These are phyloP conservation scores for Fragilaria crotonensis DNA, from an alignment of 108 stramenopile genomes.

Conservation along the genomic window DNA sequence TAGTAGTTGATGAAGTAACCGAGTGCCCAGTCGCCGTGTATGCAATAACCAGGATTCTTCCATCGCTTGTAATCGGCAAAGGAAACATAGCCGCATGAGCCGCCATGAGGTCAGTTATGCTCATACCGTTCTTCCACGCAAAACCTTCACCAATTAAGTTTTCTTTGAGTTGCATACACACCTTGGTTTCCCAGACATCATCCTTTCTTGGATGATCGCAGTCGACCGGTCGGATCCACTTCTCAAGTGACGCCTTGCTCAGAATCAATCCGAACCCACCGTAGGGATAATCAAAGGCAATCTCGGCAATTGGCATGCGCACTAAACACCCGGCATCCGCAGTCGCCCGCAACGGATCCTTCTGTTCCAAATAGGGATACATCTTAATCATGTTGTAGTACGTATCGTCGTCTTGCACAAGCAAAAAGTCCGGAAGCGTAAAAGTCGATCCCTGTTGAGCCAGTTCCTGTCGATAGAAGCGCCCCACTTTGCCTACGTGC, in stretches of 20 bases:
- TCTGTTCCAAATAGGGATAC: conserved; percentile 3
- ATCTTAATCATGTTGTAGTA: conserved; percentile 34
- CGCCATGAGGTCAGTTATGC: conserved; percentile 25
- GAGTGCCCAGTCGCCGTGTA: conserved; percentile 17
- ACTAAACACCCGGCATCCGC: conserved; percentile 32
- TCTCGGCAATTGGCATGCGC: not conserved
- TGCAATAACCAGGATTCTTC: conserved; percentile 7
- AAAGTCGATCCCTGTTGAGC: not conserved
- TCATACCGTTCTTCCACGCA: conserved; percentile 26
- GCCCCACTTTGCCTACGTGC: conserved; percentile 9
- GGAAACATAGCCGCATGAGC: conserved; percentile 7
- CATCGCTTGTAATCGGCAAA: not conserved
- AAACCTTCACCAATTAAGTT: conserved; percentile 15
- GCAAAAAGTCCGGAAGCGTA: conserved; percentile 36
- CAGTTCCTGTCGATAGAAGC: conserved; percentile 1
- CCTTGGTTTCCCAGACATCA: not conserved
- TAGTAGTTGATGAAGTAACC: conserved; percentile 27
- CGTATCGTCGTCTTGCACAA: conserved; percentile 49
- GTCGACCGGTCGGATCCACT: not conserved
- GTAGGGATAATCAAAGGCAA: conserved; percentile 28
- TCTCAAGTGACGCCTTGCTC: not conserved
- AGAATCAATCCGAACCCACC: conserved; percentile 37
- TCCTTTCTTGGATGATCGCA: not conserved
- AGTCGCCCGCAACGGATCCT: not conserved
- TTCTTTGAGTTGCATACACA: not conserved